These are phyloP conservation scores for Byssoonygena ceratinophila DNA, from an alignment of 2,329 filamentous ascomycete species.

Conservation along the genomic window DNA sequence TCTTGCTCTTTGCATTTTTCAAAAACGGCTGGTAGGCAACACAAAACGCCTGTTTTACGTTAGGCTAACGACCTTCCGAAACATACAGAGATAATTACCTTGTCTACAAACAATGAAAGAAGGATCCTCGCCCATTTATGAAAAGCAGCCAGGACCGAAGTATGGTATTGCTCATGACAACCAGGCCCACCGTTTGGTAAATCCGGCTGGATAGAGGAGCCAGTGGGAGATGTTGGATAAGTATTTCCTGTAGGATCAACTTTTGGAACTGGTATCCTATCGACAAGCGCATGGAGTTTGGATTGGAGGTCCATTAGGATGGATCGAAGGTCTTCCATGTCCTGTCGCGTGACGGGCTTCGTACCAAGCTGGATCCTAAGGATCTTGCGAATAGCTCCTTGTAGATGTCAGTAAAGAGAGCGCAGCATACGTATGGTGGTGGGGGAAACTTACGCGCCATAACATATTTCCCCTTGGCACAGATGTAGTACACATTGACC, in stretches of 20 bases:
- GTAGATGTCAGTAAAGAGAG: not conserved
- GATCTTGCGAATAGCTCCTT: conserved; percentile 35
- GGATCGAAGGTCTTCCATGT: conserved; percentile 37
- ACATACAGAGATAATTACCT: conserved; percentile 22
- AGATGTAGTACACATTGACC: conserved; percentile 36
- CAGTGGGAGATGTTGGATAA: conserved; percentile 23
- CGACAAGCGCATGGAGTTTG: conserved; percentile 35
- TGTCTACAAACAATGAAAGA: conserved; percentile 38
- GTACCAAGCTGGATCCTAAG: conserved; percentile 38
- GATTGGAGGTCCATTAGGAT: conserved; percentile 34
- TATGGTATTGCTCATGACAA: conserved; percentile 36
- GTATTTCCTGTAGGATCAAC: conserved; percentile 7
- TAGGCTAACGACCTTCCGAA: conserved; percentile 1
- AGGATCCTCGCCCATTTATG: conserved; percentile 40
- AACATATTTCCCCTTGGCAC: conserved; percentile 36
- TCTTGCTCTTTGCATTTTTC: conserved; percentile 39
- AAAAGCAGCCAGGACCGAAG: conserved; percentile 34
- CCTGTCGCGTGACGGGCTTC: conserved; percentile 33
- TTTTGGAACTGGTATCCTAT: conserved; percentile 30
- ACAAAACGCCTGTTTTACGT: conserved; percentile 32
- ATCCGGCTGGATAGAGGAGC: conserved; percentile 22
- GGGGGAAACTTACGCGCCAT: conserved; percentile 33
- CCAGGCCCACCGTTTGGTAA: conserved; percentile 30
- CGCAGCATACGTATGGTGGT: not conserved
- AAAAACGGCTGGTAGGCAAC: conserved; percentile 41